Base-by-base conservation (phyloP, 176 grass and related monocot genomes). In the Saccharum officinarum region DNA sequence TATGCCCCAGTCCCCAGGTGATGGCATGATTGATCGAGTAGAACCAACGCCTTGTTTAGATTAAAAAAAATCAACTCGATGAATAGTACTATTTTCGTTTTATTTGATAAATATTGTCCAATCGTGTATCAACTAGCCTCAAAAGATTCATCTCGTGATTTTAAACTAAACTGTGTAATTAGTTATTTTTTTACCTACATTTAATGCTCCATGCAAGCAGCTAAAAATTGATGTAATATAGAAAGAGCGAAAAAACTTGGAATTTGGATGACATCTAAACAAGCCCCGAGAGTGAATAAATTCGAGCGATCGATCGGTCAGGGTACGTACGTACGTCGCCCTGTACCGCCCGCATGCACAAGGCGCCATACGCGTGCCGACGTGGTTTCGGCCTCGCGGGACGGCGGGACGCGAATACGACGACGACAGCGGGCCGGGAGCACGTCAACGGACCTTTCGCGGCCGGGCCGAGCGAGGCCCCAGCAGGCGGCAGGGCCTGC, bases 21-120 rank as follows among this genome's bases (percentile, higher is more conserved):
- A 30, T 73, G 23, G 71, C 70, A 87, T 87, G 67, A 87, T 88
- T 72, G 86, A 25, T 50, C 66, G 73, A 78, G 78, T 77, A 38
- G 38, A 37, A 37, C 36, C 36, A 37, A 36, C 3, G 36, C 36
- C 36, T 37, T 37, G 36, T 37, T 37, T 37, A 37, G 33, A 2
- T 5, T 37, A n/a, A n/a, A n/a, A n/a, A n/a, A n/a, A n/a, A n/a
- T n/a, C n/a, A n/a, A n/a, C n/a, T n/a, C n/a, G n/a, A n/a, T n/a
- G n/a, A n/a, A n/a, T n/a, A n/a, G 36, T 37, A 37, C 3, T 4
- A 37, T 4, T 37, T 37, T 37, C 36, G 36, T 37, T 37, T 37
- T 37, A 4, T 37, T 3, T 37, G 36, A 5, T 5, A 37, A 37
- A 5, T 37, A 37, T 4, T 37, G 36, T 37, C 36, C 4, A 37